Evolutionary conservation across 768 basidiomycete genomes (phyloP).

Genomic region (Lepiota brunneoincarnata): DNA sequence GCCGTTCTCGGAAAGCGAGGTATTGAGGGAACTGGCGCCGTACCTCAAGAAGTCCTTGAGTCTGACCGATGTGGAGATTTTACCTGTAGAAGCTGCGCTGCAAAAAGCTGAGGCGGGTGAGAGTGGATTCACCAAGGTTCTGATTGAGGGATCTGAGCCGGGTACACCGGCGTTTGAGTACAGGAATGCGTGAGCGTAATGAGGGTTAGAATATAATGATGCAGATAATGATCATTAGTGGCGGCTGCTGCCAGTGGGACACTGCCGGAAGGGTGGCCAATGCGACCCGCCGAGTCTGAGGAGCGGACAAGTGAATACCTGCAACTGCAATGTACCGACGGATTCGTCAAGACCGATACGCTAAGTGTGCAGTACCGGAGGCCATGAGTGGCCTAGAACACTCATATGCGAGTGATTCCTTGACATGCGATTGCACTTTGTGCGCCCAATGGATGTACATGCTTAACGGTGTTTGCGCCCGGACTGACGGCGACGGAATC

Average conservation of each 20-base stretch:
- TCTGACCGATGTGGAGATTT: conserved; percentile 67
- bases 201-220: too few species aligned
- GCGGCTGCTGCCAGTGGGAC: too few species aligned
- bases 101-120: conserved; percentile 39
- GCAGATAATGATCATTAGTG: too few species aligned
- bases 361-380: conserved; percentile 60
- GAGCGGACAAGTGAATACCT: conserved; percentile 24
- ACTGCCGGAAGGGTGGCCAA: too few species aligned
- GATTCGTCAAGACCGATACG: conserved; percentile 66
- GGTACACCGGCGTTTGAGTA: conserved; percentile 86
- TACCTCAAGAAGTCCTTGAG: conserved; percentile 79
- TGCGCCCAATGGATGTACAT: conserved; percentile 61
- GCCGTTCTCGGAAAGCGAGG: conserved; percentile 78
- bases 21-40: conserved; percentile 66
- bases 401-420: conserved; percentile 51
- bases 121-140: conserved; percentile 58
- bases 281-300: too few species aligned
- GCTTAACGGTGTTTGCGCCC: conserved; percentile 67
- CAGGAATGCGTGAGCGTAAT: conserved; percentile 55
- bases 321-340: conserved; percentile 80
- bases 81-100: conserved; percentile 66
- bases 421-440: conserved; percentile 58
- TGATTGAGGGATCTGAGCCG: conserved; percentile 87
- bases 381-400: conserved; percentile 56
- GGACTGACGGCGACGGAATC: conserved; percentile 60